Percentiles rank a stretch among this genome's conserved stretches.
Evolutionary conservation across 2,329 filamentous ascomycete species (phyloP).

Genomic region (Epichloe glyceriae): DNA sequence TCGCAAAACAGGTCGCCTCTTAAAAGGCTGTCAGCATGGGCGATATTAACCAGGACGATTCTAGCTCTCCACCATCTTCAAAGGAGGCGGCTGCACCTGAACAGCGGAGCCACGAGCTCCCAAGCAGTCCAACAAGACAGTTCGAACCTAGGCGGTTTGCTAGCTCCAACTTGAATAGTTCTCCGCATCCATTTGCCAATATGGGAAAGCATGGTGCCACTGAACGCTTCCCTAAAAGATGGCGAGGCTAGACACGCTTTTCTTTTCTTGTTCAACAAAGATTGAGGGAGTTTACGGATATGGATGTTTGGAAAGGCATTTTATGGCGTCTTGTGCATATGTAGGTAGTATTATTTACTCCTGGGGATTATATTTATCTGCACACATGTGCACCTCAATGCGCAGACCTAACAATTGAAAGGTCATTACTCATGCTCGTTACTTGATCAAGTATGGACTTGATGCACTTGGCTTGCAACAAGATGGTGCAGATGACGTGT

Average conservation of each 20-base stretch:
- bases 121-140: conserved; percentile 29
- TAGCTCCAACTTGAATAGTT: conserved; percentile 11
- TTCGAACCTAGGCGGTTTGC: conserved; percentile 17
- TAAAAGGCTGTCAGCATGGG: conserved; percentile 60
- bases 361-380: not conserved
- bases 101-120: conserved; percentile 28
- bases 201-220: conserved; percentile 22
- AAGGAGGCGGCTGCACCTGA: conserved; percentile 48
- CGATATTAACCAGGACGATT: conserved; percentile 33
- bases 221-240: conserved; percentile 27
- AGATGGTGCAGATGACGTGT: not conserved
- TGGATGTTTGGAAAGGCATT: conserved; percentile 1
- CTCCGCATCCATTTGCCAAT: conserved; percentile 26
- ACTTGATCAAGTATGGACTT: no score
- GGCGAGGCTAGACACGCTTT: not conserved
- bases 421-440: no score
- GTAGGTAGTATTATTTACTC: not conserved
- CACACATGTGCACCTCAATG: not conserved
- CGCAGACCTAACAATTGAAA: not conserved
- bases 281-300: not conserved
- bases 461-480: not conserved
- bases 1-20: conserved; percentile 72
- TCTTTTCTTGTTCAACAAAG: not conserved
- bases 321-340: conserved; percentile 1
- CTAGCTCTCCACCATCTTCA: conserved; percentile 41